Base-by-base conservation (phyloP, 148 eudicot genomes). In the Hydrangea macrophylla region DNA sequence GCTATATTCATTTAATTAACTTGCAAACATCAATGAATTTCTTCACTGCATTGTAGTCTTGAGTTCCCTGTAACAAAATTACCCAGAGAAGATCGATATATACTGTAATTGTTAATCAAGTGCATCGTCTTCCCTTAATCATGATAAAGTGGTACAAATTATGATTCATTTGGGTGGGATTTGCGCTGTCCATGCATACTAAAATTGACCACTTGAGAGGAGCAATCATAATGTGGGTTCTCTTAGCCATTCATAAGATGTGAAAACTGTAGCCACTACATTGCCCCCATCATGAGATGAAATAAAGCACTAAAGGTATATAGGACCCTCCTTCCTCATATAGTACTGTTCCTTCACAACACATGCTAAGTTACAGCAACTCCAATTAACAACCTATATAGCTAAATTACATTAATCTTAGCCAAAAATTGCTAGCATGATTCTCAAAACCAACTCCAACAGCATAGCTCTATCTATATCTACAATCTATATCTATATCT, bases 31-130 rank as follows among this genome's bases (percentile, higher is more conserved):
- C 67, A 32, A 88, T 82, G 73, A 88, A 92, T 69, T 90, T 92
- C 83, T 90, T 92, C 36, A 90, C 88, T 5, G 98, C 96, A 62
- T 86, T 93, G 70, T 84, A 95, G 73, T 88, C 90, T 64, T 90
- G 98, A 9, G 98, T 93, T 64, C 98, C 98, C 96, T 93, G 90
- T 30, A 31, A 76, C 22, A 55, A 62, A 28, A 31, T 45, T 58
- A 9, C 23, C 20, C 20, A 25, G 2, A 25, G 4, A 20, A 28
- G n/a, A n/a, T n/a, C n/a, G n/a, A n/a, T n/a, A 45, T 18, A 13
- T 45, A 45, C n/a, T 2, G 17, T 18, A 11, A 48, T 48, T 48
- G 15, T 15, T 6, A 7, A 42, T 10, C 12, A 42, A 1, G n/a
- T 5, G 53, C 53, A 42, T 12, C n/a, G 15, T 12, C 2, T 42